Evolutionary conservation across 148 eudicot species (phyloP), one percentile per base, ranked within the genome.

Genomic region (Fagopyrum esculentum): DNA sequence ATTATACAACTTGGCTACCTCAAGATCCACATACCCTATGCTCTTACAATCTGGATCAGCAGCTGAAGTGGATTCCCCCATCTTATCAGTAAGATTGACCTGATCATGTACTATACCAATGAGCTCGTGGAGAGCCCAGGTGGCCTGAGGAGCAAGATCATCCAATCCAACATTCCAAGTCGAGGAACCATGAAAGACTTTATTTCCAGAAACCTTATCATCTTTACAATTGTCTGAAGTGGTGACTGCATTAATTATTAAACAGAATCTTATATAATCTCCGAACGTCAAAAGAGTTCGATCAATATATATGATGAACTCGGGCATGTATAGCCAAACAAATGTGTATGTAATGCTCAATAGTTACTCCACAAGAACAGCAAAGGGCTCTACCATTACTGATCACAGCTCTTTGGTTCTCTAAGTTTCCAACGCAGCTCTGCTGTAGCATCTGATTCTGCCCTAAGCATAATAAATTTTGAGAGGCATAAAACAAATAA

Each of bases 81-180:
- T 76, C 73, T 78, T 80, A 78, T 79, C 81, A 77, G 82, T 48
- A 75, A 64, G 72, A 79, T 79, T 84, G 49, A 90, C 89, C 73
- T 79, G 86, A 49, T 89, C 87, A 84, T 92, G 94, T 76, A 95
- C 90, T 76, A 90, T 74, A 56, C 93, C 81, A 79, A 90, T 84
- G 80, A 95, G 90, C 75, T 87, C 81, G 73, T 84, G 93, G 57
- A 95, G 94, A 56, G 88, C 89, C 75, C 79, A 66, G 43, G 83
- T 82, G 57, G 87, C 85, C 69, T 35, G 81, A 13, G 90, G 92
- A 61, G 79, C 85, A 78, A 90, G 82, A 75, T 90, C 94, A 59
- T 85, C 86, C 83, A 89, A 83, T 84, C 73, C 73, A 13, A 40
- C 6, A 43, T 40, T 66, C 71, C 71, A 66, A 66, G 19, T 40